These are phyloP conservation scores for Centaurea solstitialis DNA, from an alignment of 129 eudicot species.

Conservation along the genomic window DNA sequence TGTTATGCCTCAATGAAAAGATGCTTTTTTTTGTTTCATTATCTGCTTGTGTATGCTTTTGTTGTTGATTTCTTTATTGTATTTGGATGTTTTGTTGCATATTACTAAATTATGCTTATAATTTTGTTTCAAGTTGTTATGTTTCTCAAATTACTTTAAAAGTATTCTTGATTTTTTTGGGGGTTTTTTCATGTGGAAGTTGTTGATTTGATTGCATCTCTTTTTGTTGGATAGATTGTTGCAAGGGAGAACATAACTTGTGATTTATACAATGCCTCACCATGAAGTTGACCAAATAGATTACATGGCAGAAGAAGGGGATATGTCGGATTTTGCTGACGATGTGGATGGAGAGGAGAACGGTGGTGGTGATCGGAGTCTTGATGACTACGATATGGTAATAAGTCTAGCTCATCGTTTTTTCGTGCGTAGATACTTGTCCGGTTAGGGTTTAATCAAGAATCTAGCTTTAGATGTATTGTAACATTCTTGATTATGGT, in stretches of 20 bases:
- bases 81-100: constrained; percentile 4
- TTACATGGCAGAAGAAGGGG: constrained; percentile 58
- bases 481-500: constrained; percentile 1
- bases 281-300: constrained; percentile 43
- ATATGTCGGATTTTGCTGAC: constrained; percentile 45
- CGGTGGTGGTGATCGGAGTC: constrained; percentile 35
- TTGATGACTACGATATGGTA: constrained; percentile 68
- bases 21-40: constrained; percentile 10
- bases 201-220: constrained; percentile 12
- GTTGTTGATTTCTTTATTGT: not conserved
- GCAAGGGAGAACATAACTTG: not conserved
- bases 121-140: constrained; percentile 3
- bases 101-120: not conserved
- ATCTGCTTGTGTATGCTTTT: constrained; percentile 3
- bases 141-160: not conserved
- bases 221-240: constrained; percentile 17
- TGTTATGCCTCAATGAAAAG: constrained; percentile 20
- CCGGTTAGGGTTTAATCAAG: not conserved
- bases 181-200: not conserved
- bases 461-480: constrained; percentile 10
- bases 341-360: constrained; percentile 50
- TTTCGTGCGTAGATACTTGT: not conserved
- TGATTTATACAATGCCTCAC: constrained; percentile 36
- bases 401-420: constrained; percentile 31
- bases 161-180: not conserved